Conservation (phyloP, 2,329 filamentous ascomycete genomes). For the Diaporthe helianthi region DNA sequence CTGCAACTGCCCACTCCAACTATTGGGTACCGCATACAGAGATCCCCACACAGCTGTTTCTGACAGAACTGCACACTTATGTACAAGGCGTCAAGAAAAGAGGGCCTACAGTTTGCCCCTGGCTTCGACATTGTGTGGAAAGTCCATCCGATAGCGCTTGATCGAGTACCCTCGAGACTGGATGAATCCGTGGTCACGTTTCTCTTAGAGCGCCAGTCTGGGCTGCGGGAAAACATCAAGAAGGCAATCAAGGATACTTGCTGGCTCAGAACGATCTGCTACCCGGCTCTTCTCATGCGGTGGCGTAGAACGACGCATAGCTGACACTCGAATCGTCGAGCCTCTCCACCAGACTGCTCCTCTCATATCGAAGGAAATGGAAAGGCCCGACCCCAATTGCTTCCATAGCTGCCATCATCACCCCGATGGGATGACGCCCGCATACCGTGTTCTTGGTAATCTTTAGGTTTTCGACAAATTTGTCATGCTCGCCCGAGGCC, state of each 20-base stretch:
- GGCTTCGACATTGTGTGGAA: not conserved
- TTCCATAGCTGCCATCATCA: conserved; percentile 89
- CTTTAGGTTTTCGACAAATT: conserved; percentile 72
- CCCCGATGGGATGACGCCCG: conserved; percentile 91
- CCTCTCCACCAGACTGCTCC: conserved; percentile 76
- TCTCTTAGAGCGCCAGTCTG: no score
- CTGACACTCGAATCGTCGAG: conserved; percentile 85
- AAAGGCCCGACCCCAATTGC: conserved; percentile 54
- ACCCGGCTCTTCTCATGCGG: conserved; percentile 56
- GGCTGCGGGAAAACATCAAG: not conserved
- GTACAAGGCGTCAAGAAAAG: not conserved
- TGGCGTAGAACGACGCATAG: conserved; percentile 91
- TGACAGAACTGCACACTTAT: not conserved
- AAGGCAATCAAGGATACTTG: not conserved
- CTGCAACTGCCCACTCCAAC: not conserved
- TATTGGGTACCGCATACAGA: not conserved
- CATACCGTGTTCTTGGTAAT: conserved; percentile 91
- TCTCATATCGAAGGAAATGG: conserved; percentile 84
- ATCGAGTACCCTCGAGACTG: no score
- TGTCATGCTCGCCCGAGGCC: conserved; percentile 73
- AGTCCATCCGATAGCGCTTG: not conserved
- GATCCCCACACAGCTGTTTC: not conserved
- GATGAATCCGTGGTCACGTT: not conserved
- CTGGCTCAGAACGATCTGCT: not conserved
- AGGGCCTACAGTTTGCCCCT: not conserved